Evolutionary conservation across 305 asterid genomes (phyloP), one percentile per base, ranked within the genome.

Genomic region (Fraxinus paxiana): DNA sequence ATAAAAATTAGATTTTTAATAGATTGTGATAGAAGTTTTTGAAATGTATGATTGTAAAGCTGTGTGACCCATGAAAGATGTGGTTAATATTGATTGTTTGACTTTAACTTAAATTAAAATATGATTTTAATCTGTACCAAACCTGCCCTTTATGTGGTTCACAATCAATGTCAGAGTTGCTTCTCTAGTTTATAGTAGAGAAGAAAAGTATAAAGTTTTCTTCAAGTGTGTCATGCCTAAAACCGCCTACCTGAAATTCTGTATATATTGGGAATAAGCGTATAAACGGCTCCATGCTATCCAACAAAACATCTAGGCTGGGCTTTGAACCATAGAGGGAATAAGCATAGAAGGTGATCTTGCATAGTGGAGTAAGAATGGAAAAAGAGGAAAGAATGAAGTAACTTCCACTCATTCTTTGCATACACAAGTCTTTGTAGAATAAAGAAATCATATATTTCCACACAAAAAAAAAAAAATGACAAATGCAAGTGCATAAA

Each of bases 391-490:
- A 83, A 84, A 83, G 85, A 75, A 86, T 84, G 84, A 82, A 86
- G 86, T 86, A 63, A 41, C 77, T 76, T 77, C 8, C 37, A 87
- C 89, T 84, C 82, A 87, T 84, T 79, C 87, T 78, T 38, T 43
- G 77, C 48, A 63, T 79, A 46, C 51, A 41, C 41, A 2, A 30
- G 6, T 73, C 61, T 76, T 0, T 43, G 54, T 43, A 3, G 54
- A 43, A 43, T 12, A 43, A 43, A 43, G 54, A 43, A 43, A 43
- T 43, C 17, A 10, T 43, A 43, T 69, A 59, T 59, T 20, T 38
- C 70, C n/a, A 8, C 61, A 51, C 22, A 51, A 51, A n/a, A 26
- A 26, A 0, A 26, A 26, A 26, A 26, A 26, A 26, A 43, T n/a
- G 41, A 35, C 41, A 51, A 51, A 51, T 51, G 22, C 61, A 51